phyloP scores from a whole-genome alignment of 495 filamentous ascomycete genomes.

The Immersiella caudata region DNA sequence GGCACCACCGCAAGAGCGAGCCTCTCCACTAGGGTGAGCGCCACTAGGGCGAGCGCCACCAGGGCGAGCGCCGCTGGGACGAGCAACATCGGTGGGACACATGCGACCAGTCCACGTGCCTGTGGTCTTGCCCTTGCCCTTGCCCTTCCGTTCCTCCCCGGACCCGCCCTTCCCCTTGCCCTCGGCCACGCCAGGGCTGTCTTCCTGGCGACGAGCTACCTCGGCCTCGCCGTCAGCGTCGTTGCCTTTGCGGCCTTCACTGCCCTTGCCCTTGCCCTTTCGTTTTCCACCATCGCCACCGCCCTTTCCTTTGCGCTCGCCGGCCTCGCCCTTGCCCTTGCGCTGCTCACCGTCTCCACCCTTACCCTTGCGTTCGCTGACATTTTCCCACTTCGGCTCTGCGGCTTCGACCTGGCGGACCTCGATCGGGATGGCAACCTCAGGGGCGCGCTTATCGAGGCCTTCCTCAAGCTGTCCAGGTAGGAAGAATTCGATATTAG shows the following conservation, averaged over 20 bases:
- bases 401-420: too few relatives aligned
- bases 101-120: background rate
- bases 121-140: background rate
- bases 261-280: background rate
- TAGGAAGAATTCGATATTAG: too few relatives aligned
- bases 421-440: too few relatives aligned
- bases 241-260: background rate
- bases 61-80: background rate
- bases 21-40: background rate
- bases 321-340: background rate
- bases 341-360: background rate
- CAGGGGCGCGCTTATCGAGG: too few relatives aligned
- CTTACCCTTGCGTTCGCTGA: background rate
- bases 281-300: background rate
- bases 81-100: background rate
- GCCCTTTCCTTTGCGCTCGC: background rate
- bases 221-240: background rate
- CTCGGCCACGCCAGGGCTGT: background rate
- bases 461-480: too few relatives aligned
- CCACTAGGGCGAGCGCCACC: background rate
- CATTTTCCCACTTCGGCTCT: background rate
- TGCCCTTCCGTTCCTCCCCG: background rate
- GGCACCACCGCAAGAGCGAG: too few relatives aligned
- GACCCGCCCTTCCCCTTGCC: background rate
- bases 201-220: background rate